Conservation (phyloP, 2,329 filamentous ascomycete species). For the Sarocladium oryzae region DNA sequence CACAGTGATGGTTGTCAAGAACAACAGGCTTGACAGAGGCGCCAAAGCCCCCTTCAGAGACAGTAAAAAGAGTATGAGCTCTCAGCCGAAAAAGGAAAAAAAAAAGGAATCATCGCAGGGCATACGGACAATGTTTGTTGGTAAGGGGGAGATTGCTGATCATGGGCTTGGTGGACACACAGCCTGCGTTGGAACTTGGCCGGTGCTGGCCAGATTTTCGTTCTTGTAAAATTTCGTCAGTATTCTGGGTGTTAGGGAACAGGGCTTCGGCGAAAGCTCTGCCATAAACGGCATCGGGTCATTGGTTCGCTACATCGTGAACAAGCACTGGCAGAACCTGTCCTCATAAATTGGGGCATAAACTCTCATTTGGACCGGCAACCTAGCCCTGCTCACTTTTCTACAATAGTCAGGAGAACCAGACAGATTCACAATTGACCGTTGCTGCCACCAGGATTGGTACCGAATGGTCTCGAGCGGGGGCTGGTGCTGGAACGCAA, state of each 20-base stretch:
- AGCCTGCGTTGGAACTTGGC: not conserved
- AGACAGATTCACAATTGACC: not conserved
- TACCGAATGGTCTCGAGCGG: not conserved
- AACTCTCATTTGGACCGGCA: not conserved
- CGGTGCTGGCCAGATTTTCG: not conserved
- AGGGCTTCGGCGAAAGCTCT: conserved; percentile 5
- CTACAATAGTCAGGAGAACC: not conserved
- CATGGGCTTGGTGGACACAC: not conserved
- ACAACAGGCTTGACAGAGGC: not conserved
- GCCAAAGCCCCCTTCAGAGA: too few relatives aligned
- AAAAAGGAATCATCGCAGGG: not conserved
- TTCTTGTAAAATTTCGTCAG: conserved; percentile 2
- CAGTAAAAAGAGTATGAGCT: not conserved
- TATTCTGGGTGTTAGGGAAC: not conserved
- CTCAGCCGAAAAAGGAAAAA: not conserved
- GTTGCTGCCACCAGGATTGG: not conserved
- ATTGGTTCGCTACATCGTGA: not conserved
- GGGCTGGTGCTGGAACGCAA: not conserved
- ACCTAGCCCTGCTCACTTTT: not conserved
- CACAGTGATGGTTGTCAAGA: not conserved
- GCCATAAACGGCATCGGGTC: not conserved
- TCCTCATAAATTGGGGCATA: not conserved
- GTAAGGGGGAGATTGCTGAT: not conserved
- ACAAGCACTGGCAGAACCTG: not conserved
- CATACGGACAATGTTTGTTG: not conserved